Conservation (phyloP, 2,329 filamentous ascomycete species). For the Chaetothyriales sp. region DNA sequence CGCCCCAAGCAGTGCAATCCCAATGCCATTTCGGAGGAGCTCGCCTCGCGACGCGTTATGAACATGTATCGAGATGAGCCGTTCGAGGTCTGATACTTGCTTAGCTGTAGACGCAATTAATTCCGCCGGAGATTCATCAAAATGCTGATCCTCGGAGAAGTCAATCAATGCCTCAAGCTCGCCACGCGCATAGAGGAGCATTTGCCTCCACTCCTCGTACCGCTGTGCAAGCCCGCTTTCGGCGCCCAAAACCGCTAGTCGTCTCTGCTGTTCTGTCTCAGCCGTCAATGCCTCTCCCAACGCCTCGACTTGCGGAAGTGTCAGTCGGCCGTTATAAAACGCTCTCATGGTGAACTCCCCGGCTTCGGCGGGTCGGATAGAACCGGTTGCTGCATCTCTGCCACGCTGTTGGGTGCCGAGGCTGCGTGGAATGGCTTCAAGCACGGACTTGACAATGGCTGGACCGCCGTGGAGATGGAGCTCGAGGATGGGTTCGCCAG, state of each 20-base stretch:
- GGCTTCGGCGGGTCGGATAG: constrained; percentile 75
- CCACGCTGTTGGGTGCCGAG: constrained; percentile 4
- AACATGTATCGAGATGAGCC: constrained; percentile 53
- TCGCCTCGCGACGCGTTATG: constrained; percentile 68
- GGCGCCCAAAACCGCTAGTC: constrained; percentile 64
- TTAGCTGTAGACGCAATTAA: constrained; percentile 54
- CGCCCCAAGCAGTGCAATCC: constrained; percentile 71
- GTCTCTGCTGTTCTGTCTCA: constrained; percentile 83
- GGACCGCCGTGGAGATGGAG: constrained; percentile 86
- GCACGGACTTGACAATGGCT: constrained; percentile 74
- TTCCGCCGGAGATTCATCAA: constrained; percentile 67
- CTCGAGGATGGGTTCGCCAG: constrained; percentile 84
- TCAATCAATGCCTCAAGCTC: constrained; percentile 94
- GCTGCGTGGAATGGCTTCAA: constrained; percentile 53
- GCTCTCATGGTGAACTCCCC: constrained; percentile 91
- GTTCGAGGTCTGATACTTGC: constrained; percentile 47
- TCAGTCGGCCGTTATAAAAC: constrained; percentile 72
- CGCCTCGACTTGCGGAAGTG: constrained; percentile 66
- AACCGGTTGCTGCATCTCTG: constrained; percentile 2
- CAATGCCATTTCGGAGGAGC: constrained; percentile 69
- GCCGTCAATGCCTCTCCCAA: constrained; percentile 46
- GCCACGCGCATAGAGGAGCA: constrained; percentile 64
- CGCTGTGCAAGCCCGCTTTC: constrained; percentile 53
- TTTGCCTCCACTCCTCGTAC: constrained; percentile 70
- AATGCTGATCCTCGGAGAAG: constrained; percentile 93